Percentiles rank a stretch among this genome's conserved stretches.
Evolutionary conservation across 2,329 filamentous ascomycete genomes (phyloP).

Genomic region (Hymenoscyphus fructigenus): DNA sequence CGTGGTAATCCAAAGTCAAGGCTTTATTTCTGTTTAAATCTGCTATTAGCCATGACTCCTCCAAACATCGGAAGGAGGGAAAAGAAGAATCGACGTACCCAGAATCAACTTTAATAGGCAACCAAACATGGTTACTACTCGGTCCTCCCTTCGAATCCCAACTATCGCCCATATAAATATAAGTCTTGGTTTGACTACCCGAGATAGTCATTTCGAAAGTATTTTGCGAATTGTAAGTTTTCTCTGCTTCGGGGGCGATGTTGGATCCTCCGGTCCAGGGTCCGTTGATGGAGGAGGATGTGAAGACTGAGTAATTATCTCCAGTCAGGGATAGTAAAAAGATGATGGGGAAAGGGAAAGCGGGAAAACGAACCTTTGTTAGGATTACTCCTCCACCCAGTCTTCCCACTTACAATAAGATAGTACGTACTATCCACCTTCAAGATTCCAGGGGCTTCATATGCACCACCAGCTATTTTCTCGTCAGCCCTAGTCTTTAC

Average conservation of each 20-base stretch:
- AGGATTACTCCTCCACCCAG: constrained; percentile 39
- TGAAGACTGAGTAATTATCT: constrained; percentile 27
- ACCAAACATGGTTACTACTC: constrained; percentile 42
- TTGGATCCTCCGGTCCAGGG: constrained; percentile 38
- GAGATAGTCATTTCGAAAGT: constrained; percentile 39
- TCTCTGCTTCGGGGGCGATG: constrained; percentile 38
- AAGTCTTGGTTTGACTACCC: constrained; percentile 37
- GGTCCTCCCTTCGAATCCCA: constrained; percentile 40
- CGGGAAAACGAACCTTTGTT: constrained; percentile 33
- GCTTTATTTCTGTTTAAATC: constrained; percentile 27
- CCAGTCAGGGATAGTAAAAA: not conserved
- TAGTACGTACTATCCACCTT: constrained; percentile 39
- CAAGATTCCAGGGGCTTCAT: constrained; percentile 40
- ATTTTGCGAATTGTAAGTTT: constrained; percentile 41
- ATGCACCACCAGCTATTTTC: constrained; percentile 30
- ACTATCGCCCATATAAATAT: constrained; percentile 41
- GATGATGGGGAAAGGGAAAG: not conserved
- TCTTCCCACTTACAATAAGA: constrained; percentile 41
- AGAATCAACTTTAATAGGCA: constrained; percentile 40
- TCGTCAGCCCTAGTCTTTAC: not conserved
- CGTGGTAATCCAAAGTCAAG: constrained; percentile 40
- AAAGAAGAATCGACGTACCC: constrained; percentile 14
- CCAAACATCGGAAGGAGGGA: not conserved
- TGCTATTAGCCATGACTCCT: too few species aligned
- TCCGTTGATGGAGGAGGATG: constrained; percentile 35